Base-by-base conservation (phyloP, 148 eudicot genomes). In the Amaranthus palmeri region DNA sequence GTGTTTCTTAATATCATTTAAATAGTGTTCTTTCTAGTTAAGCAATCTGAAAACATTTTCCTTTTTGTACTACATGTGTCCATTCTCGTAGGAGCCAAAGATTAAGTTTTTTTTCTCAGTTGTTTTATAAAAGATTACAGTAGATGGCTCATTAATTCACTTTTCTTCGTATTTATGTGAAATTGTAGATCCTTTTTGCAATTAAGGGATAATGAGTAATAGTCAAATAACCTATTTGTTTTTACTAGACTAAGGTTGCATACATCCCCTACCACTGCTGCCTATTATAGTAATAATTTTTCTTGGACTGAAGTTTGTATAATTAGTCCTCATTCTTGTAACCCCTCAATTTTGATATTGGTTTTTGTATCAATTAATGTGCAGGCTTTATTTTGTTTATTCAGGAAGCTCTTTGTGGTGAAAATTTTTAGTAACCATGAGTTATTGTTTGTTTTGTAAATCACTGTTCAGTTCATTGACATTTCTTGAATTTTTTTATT, bases 401-500 rank as follows among this genome's bases (percentile, higher is more conserved):
- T 50, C 0, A 50, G 65, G 58, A 42, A 51, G 41, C 50, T 14
- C 5, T 42, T 53, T 54, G 69, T 10, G 42, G 10, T 12, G 12
- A 15, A 48, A 25, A 10, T 9, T 61, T 58, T 0, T 51, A 10
- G 48, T 49, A 40, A 40, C 52, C 8, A 14, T 25, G 13, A 15
- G 36, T 10, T 52, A 62, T 11, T 7, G 25, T 25, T 25, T 25
- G n/a, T 14, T 47, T 3, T 41, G 6, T 42, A 13, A 53, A 46
- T 36, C 56, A 52, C 40, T 13, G 25, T 25, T 25, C 40, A n/a
- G 25, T n/a, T 57, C 41, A 71, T 70, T 78, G 54, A 82, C 59
- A n/a, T 65, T 68, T 70, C 11, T 46, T 70, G 41, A 67, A 44
- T 80, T 68, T 58, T 57, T 25, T 25, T 25, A 41, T 55, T 41